These are phyloP conservation scores for Cadophora malorum DNA, from an alignment of 2,329 filamentous ascomycete genomes.

Conservation along the genomic window DNA sequence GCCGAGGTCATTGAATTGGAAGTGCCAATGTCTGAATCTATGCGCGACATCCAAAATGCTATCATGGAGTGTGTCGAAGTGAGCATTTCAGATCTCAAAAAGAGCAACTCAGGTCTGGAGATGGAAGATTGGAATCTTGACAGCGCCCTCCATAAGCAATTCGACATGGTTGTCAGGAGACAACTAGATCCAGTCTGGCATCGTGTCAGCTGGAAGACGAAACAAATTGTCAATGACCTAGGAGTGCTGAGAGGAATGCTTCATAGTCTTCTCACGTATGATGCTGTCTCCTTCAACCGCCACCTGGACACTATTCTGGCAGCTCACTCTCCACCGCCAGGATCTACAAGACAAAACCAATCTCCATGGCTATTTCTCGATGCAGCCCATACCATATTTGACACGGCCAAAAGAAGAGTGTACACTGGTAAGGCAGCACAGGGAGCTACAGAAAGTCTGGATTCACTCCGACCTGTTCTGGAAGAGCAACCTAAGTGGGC, in stretches of 20 bases:
- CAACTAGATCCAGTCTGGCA: constrained; percentile 98
- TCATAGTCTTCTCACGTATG: constrained; percentile 81
- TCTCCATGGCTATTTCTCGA: constrained; percentile 97
- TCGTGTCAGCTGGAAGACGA: constrained; percentile 91
- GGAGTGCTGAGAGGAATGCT: constrained; percentile 83
- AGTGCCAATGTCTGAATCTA: constrained; percentile 92
- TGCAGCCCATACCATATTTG: constrained; percentile 92
- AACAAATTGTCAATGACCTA: constrained; percentile 90
- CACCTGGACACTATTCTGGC: constrained; percentile 94
- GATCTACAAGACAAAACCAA: constrained; percentile 85
- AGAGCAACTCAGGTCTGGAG: constrained; percentile 85
- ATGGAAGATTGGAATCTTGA: constrained; percentile 98
- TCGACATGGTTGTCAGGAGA: constrained; percentile 84
- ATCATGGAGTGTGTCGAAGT: constrained; percentile 96
- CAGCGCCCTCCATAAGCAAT: constrained; percentile 89
- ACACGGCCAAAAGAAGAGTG: constrained; percentile 85
- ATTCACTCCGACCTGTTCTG: constrained; percentile 74
- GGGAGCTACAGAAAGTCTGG: constrained; percentile 43
- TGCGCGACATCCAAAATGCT: constrained; percentile 92
- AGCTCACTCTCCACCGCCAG: constrained; percentile 85
- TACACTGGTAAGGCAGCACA: constrained; percentile 70
- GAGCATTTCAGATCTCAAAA: constrained; percentile 92
- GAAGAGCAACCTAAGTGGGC: constrained; percentile 97
- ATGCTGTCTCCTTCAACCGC: constrained; percentile 89
- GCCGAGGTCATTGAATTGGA: constrained; percentile 97